Base-by-base conservation (phyloP, 176 grass and related monocot species). In the Thalia dealbata region DNA sequence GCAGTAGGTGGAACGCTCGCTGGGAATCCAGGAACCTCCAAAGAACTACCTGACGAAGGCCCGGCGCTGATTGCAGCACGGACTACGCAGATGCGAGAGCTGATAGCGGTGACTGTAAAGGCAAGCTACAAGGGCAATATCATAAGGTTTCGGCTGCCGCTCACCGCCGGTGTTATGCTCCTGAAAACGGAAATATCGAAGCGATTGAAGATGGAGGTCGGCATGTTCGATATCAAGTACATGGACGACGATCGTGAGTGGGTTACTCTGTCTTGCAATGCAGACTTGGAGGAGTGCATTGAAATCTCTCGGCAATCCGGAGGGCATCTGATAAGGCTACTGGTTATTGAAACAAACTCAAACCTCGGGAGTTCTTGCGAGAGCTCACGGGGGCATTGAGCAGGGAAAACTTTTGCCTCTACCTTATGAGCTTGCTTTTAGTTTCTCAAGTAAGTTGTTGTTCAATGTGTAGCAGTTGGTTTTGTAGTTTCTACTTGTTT, bases 231-330 rank as follows among this genome's bases (percentile, higher is more conserved):
- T 77, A 88, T 92, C 74, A 97, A 88, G 80, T 92, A 90, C 75
- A 83, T 97, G 15, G 93, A 97, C 24, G 93, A 97, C 81, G 93
- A 97, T 69, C 86, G 88, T 78, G 87, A 97, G 62, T 97, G 93
- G 89, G 93, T 97, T 59, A 92, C 89, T 65, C 70, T 97, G 70
- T 81, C 82, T 0, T 90, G 89, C 54, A 79, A 79, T 81, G 84
- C 93, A 35, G 93, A 97, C 79, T 82, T 92, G 83, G 89, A 92
- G 67, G 93, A 97, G 69, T 97, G 93, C 83, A 74, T 90, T 76
- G 89, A 92, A 62, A 88, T 97, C 59, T 81, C 93, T 7, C 69
- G 83, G 67, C 60, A 84, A 55, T 88, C 80, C 22, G 84, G 89
- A 64, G 81, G 82, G 71, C 83, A 90, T 82, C 78, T 88, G 51